These are phyloP conservation scores for Suillus variegatus DNA, from an alignment of 768 basidiomycete species.

Conservation along the genomic window DNA sequence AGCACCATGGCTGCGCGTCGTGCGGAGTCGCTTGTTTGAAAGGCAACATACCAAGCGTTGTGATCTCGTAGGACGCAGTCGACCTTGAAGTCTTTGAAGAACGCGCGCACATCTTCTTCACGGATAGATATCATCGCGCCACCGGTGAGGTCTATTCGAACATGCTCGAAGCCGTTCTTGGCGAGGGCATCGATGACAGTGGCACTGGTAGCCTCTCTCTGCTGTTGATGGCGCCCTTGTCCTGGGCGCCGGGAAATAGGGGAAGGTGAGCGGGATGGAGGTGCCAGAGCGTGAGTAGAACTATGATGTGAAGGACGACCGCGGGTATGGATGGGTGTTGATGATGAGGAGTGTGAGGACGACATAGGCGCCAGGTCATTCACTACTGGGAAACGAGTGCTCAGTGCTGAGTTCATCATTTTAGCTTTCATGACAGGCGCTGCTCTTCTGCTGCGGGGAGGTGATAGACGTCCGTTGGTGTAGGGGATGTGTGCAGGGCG, in stretches of 20 bases:
- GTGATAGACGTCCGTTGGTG: conserved; percentile 28
- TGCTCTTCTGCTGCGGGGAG: conserved; percentile 28
- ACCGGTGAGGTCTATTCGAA: conserved; percentile 55
- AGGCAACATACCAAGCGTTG: conserved; percentile 81
- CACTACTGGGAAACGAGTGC: conserved; percentile 20
- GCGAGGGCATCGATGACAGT: conserved; percentile 45
- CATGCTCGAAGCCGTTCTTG: conserved; percentile 66
- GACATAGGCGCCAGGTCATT: conserved; percentile 21
- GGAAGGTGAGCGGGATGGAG: conserved; percentile 41
- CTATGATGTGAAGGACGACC: conserved; percentile 27
- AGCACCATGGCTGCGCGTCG: conserved; percentile 70
- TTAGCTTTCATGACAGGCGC: conserved; percentile 26
- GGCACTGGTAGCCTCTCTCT: conserved; percentile 22
- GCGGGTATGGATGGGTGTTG: conserved; percentile 33
- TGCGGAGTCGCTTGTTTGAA: conserved; percentile 61
- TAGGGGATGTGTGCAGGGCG: conserved; percentile 26
- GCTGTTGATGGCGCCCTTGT: conserved; percentile 26
- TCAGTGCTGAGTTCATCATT: conserved; percentile 25
- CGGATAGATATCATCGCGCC: conserved; percentile 48
- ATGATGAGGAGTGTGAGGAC: conserved; percentile 34
- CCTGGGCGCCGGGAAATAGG: conserved; percentile 43
- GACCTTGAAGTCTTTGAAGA: conserved; percentile 71
- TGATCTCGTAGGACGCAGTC: conserved; percentile 74
- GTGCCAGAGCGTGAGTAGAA: conserved; percentile 18
- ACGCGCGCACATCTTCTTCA: conserved; percentile 68